phyloP scores from a whole-genome alignment of 1,284 basidiomycete genomes.

The Malassezia dermatis region DNA sequence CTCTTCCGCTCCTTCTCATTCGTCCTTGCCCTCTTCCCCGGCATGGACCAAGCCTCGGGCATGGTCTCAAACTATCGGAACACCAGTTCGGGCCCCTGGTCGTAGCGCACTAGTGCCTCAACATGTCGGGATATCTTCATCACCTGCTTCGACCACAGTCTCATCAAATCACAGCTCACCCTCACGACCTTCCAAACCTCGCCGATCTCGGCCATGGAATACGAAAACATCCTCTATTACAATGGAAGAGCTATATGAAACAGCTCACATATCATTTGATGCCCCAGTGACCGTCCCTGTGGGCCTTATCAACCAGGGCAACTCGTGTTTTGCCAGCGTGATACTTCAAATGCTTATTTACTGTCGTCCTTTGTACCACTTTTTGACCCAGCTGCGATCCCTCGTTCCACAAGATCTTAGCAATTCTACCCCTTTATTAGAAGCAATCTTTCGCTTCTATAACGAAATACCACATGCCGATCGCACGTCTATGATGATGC shows the following conservation, averaged over 20 bases:
- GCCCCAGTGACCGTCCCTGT: slow-evolving; percentile 58
- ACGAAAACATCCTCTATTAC: neutral
- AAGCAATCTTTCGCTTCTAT: slow-evolving; percentile 54
- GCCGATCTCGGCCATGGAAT: neutral
- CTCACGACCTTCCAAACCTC: neutral
- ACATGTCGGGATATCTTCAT: neutral
- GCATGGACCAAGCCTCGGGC: slow-evolving; percentile 12
- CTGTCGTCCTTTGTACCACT: slow-evolving; percentile 69
- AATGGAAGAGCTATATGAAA: slow-evolving; percentile 7
- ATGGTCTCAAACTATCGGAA: neutral
- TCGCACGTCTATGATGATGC: neutral
- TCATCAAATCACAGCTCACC: neutral
- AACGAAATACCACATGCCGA: slow-evolving; percentile 26
- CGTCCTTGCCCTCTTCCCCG: neutral
- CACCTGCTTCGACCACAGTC: neutral
- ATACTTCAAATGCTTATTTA: slow-evolving; percentile 81
- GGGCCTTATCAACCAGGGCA: slow-evolving; percentile 85
- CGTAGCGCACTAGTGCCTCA: neutral
- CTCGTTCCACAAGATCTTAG: slow-evolving; percentile 51
- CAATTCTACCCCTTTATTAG: slow-evolving; percentile 63
- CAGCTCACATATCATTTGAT: slow-evolving; percentile 23
- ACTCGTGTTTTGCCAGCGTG: slow-evolving; percentile 95
- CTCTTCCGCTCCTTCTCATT: neutral
- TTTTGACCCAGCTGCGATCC: slow-evolving; percentile 65
- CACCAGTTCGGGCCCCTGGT: neutral